These are phyloP conservation scores for Chloris gayana DNA, from an alignment of 176 grass and related monocot genomes.

Conservation along the genomic window DNA sequence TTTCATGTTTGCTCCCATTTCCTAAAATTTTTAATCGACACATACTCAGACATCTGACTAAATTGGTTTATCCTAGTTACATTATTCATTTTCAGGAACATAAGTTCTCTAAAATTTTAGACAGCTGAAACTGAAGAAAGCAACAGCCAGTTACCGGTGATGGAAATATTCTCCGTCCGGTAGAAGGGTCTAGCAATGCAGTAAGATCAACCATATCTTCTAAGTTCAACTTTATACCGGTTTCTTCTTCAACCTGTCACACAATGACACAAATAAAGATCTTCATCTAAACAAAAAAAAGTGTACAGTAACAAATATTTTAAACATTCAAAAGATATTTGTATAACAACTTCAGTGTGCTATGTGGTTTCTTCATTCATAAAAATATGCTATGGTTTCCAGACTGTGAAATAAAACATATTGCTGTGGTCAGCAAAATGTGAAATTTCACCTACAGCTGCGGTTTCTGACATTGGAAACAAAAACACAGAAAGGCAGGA, in stretches of 20 bases:
- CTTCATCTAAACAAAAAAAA: neutral
- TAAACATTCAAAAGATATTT: neutral
- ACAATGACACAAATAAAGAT: neutral
- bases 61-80: neutral
- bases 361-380: neutral
- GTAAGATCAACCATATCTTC: constrained; percentile 91
- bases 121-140: neutral
- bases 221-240: constrained; percentile 75
- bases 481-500: neutral
- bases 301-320: neutral
- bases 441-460: neutral
- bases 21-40: neutral
- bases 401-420: neutral
- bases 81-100: constrained; percentile 6
- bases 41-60: neutral
- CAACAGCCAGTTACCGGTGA: constrained; percentile 60
- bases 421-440: neutral
- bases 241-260: constrained; percentile 89
- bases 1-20: neutral
- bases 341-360: neutral
- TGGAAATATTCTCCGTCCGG: constrained; percentile 66
- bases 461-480: neutral
- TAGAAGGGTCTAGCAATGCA: constrained; percentile 63
- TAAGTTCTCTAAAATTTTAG: neutral
- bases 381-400: neutral